These are phyloP conservation scores for Candolleomyces aberdarensis DNA, from an alignment of 768 basidiomycete genomes.

Conservation along the genomic window DNA sequence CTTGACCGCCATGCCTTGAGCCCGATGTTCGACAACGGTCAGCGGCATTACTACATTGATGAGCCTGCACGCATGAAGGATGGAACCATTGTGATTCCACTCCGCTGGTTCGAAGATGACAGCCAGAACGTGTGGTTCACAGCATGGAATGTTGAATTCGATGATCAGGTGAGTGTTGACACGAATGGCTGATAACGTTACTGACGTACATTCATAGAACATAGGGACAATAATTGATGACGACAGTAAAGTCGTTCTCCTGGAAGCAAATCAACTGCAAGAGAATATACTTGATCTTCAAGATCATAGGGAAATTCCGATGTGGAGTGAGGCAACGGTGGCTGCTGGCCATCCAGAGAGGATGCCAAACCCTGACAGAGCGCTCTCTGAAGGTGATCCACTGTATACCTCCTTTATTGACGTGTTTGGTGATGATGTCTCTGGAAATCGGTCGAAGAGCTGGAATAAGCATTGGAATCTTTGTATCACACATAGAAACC, in stretches of 20 bases:
- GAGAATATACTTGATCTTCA: slow-evolving; percentile 19
- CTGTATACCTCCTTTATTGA: slow-evolving; percentile 30
- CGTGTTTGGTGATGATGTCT: slow-evolving; percentile 40
- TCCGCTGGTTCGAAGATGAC: slow-evolving; percentile 21
- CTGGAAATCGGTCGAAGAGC: slow-evolving; percentile 40
- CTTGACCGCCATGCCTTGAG: slow-evolving; percentile 21
- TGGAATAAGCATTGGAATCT: slow-evolving; percentile 46
- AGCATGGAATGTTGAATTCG: slow-evolving; percentile 16
- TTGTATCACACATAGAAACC: slow-evolving; percentile 33
- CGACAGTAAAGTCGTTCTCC: slow-evolving; percentile 9
- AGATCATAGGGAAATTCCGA: slow-evolving; percentile 15
- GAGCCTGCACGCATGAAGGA: slow-evolving; percentile 15
- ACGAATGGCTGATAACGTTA: neutral
- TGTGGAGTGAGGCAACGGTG: slow-evolving; percentile 17
- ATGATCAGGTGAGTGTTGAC: slow-evolving; percentile 5
- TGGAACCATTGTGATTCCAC: slow-evolving; percentile 15
- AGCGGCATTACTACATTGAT: slow-evolving; percentile 21
- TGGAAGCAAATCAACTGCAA: slow-evolving; percentile 13
- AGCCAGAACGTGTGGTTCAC: slow-evolving; percentile 15
- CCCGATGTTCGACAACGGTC: slow-evolving; percentile 24
- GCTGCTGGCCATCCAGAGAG: slow-evolving; percentile 15
- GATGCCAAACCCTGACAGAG: slow-evolving; percentile 33
- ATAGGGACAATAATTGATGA: slow-evolving; percentile 12
- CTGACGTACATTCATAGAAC: neutral
- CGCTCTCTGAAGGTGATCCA: slow-evolving; percentile 25